These are phyloP conservation scores for Scutellaria minor DNA, from an alignment of 257 asterid species.

Conservation along the genomic window DNA sequence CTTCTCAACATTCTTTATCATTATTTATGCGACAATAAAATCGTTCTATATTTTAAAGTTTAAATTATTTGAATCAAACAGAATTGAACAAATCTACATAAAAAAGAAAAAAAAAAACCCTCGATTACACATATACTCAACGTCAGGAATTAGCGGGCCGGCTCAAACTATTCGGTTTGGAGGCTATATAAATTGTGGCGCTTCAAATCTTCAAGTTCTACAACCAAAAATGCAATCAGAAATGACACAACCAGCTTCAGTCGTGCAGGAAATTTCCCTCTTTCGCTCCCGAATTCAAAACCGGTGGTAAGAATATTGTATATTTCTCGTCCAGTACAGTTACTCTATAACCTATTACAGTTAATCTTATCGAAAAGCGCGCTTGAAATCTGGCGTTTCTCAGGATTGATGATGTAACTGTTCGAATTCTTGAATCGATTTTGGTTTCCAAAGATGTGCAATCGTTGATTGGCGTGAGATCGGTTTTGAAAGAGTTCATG, in stretches of 20 bases:
- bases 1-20: too few relatives aligned
- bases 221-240: constrained; percentile 27
- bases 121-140: too few relatives aligned
- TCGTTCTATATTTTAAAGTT: too few relatives aligned
- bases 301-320: constrained; percentile 53
- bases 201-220: constrained; percentile 5
- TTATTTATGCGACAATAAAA: too few relatives aligned
- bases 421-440: constrained; percentile 63
- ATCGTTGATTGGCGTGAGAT: constrained; percentile 47
- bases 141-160: too few relatives aligned
- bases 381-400: constrained; percentile 8
- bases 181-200: too few relatives aligned
- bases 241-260: constrained; percentile 47
- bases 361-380: neutral
- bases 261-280: constrained; percentile 57
- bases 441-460: constrained; percentile 61
- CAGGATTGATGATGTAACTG: constrained; percentile 67
- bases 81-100: too few relatives aligned
- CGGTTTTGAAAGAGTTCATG: constrained; percentile 60
- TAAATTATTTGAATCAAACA: too few relatives aligned
- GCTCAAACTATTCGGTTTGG: too few relatives aligned
- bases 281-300: constrained; percentile 60
- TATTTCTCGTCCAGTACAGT: neutral
- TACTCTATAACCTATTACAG: neutral
- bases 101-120: too few relatives aligned